Evolutionary conservation across 768 basidiomycete species (phyloP), one percentile per base, ranked within the genome.

Genomic region (Suillus placidus): DNA sequence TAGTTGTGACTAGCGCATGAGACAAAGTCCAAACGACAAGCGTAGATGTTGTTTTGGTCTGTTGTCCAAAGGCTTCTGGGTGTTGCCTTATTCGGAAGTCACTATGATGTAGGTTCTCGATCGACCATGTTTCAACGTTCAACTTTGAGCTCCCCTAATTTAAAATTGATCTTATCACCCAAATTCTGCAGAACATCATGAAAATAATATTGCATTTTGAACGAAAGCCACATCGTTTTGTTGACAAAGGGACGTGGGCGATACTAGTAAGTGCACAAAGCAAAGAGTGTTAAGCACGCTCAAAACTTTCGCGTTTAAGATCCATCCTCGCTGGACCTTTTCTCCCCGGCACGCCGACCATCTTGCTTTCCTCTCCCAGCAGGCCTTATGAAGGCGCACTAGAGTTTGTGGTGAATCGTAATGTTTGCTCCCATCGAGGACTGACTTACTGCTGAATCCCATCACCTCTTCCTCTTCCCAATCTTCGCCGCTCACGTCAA

Each of bases 361-460:
- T 13, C 49, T 51, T 42, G 62, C 67, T 6, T 64, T 51, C 32
- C 69, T 63, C 47, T 18, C 12, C 37, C 67, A 32, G 35, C 34
- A 64, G n/a, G 26, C 26, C 26, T 71, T 38, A 43, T 37, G n/a
- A 40, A 72, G 76, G 57, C 23, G 57, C 42, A 45, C 30, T 76
- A 60, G 2, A n/a, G 6, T 61, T 63, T 49, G 57, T 54, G 64
- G 35, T 38, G 40, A 62, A 40, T 23, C 18, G 54, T 55, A 61
- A 32, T 6, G 38, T 60, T 61, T 43, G 26, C 72, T 64, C 70
- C n/a, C 61, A 38, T 60, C 34, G 52, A 61, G 56, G 18, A 52
- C 58, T 9, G 51, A 71, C 76, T 68, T 67, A 76, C 75, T 60
- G 18, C 73, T 73, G 51, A 76, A 76, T 52, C 23, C 45, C 6